These are phyloP conservation scores for Camelina laxa DNA, from an alignment of 345 rosid genomes.

Conservation along the genomic window DNA sequence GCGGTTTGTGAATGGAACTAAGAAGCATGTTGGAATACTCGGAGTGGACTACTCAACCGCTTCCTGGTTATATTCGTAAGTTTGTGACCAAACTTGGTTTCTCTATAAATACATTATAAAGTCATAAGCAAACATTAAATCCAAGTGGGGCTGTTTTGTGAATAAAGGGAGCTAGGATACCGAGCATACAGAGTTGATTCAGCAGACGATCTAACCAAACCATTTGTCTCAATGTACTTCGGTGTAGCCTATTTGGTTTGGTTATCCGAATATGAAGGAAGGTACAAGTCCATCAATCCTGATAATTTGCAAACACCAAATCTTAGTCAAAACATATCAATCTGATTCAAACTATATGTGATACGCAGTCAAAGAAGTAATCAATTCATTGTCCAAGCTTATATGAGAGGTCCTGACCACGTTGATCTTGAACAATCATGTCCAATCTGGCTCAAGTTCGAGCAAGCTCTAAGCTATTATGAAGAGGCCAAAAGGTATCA, in stretches of 20 bases:
- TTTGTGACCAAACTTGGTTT: conserved; percentile 25
- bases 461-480: conserved; percentile 71
- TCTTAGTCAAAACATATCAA: conserved; percentile 10
- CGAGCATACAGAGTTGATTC: conserved; percentile 79
- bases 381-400: conserved; percentile 83
- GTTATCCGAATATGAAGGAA: conserved; percentile 84
- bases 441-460: conserved; percentile 79
- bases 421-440: conserved; percentile 59
- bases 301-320: conserved; percentile 1
- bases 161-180: conserved; percentile 73
- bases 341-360: background rate
- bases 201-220: conserved; percentile 69
- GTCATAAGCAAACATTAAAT: background rate
- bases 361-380: conserved; percentile 66
- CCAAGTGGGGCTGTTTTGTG: conserved; percentile 10
- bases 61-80: conserved; percentile 86
- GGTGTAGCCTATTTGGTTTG: conserved; percentile 86
- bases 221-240: conserved; percentile 88
- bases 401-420: conserved; percentile 67
- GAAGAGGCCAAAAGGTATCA: conserved; percentile 65
- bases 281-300: conserved; percentile 47
- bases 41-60: conserved; percentile 83
- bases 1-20: conserved; percentile 72
- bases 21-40: conserved; percentile 64
- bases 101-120: background rate